Conservation (phyloP, 2,329 filamentous ascomycete species). For the Chrysoporthe deuterocubensis region DNA sequence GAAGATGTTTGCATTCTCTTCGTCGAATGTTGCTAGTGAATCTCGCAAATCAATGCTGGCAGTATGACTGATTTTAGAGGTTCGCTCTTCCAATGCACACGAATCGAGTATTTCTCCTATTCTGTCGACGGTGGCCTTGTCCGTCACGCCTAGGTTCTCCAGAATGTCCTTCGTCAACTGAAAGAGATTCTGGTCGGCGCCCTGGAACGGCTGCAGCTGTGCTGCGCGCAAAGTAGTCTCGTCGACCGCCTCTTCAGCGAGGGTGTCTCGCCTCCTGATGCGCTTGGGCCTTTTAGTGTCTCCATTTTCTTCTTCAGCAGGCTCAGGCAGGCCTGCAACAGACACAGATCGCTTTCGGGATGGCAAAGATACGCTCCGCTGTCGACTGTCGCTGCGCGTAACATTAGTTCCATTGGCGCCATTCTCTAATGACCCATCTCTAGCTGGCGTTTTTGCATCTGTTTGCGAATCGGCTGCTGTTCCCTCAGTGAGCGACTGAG, state of each 20-base stretch:
- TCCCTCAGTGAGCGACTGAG: constrained; percentile 18
- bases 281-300: constrained; percentile 68
- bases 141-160: constrained; percentile 58
- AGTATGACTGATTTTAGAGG: constrained; percentile 50
- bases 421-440: constrained; percentile 20
- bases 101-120: constrained; percentile 57
- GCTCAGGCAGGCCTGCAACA: constrained; percentile 60
- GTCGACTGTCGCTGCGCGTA: constrained; percentile 28
- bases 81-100: constrained; percentile 55
- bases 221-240: constrained; percentile 56
- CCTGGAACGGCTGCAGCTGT: constrained; percentile 61
- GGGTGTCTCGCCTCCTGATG: constrained; percentile 63
- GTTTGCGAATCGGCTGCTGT: constrained; percentile 18
- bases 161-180: constrained; percentile 59
- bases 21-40: constrained; percentile 54
- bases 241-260: constrained; percentile 56
- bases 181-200: constrained; percentile 60
- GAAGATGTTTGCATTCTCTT: constrained; percentile 57
- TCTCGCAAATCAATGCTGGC: constrained; percentile 55
- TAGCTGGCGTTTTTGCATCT: constrained; percentile 7
- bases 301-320: constrained; percentile 58
- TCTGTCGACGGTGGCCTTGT: constrained; percentile 49
- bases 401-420: constrained; percentile 3
- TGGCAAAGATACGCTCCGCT: constrained; percentile 44
- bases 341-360: constrained; percentile 68